Base-by-base conservation (phyloP, 1,284 basidiomycete species). In the Cryptococcus wingfieldii region DNA sequence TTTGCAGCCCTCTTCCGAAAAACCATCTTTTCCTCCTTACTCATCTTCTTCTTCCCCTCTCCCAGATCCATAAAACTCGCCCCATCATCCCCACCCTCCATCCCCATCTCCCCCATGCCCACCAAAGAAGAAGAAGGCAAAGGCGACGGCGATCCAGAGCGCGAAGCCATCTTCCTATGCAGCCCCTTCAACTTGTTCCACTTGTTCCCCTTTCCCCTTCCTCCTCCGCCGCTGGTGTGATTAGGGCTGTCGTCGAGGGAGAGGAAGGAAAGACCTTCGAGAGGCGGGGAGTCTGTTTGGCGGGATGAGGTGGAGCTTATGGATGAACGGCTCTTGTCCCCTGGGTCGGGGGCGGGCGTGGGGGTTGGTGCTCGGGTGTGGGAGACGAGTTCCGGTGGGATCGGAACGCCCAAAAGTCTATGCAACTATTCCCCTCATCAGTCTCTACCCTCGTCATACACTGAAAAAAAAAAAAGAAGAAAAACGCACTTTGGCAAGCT, bases 1-100 rank as follows among this genome's bases (percentile, higher is more conserved):
- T 70, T 71, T 18, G 62, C 57, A 0, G 63, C 68, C 23, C 62
- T 62, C n/a, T 54, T 60, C 14, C 63, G 54, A 14, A 62, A 66
- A 2, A 63, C 39, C 10, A 52, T 44, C 46, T 64, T 68, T 51
- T 71, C 66, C 38, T 52, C 55, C 25, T 52, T 55, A 9, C 54
- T 54, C 55, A 62, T 23, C 38, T 25, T 38, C 2, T 8, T 34
- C 45, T 38, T 55, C 55, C 16, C 44, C 12, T 47, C 49, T 14
- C 54, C 28, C 46, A 65, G 49, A 54, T 65, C 61, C 39, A 65
- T 58, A 49, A 65, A 65, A 19, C 60, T 61, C 45, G 28, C 45
- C 38, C 51, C 49, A 18, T 57, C 53, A 46, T 28, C n/a, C 50
- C 31, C 47, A 53, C 37, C 4, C 12, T 23, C n/a, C 38, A 13